Conservation (phyloP, 768 basidiomycete species). For the Ramaria sp. region DNA sequence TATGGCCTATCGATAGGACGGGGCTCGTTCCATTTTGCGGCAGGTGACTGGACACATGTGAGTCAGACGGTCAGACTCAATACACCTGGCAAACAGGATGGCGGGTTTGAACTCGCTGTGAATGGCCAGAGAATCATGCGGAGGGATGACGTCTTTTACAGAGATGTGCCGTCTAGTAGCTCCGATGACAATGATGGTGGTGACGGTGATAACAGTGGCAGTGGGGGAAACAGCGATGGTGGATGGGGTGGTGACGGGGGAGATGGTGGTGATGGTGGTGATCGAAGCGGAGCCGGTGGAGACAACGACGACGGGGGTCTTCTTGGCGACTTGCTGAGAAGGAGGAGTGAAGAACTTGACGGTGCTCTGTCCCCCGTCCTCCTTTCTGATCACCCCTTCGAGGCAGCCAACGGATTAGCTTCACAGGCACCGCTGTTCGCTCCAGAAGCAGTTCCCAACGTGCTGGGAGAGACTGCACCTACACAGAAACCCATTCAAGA, state of each 20-base stretch:
- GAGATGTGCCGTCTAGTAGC: conserved; percentile 26
- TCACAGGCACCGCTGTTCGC: background rate
- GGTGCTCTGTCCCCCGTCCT: background rate
- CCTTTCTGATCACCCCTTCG: background rate
- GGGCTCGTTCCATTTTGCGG: conserved; percentile 16
- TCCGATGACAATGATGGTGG: conserved; percentile 1
- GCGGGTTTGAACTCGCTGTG: conserved; percentile 19
- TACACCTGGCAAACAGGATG: conserved; percentile 17
- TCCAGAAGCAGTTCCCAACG: background rate
- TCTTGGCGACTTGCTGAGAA: background rate
- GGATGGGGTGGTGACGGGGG: background rate
- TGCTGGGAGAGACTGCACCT: background rate
- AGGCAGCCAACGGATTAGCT: background rate
- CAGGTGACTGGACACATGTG: conserved; percentile 18
- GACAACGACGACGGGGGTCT: background rate
- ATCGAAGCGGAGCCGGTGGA: background rate
- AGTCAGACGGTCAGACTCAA: conserved; percentile 19
- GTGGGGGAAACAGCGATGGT: background rate
- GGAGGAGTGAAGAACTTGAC: background rate
- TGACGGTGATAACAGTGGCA: background rate
- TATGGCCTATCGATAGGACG: conserved; percentile 12
- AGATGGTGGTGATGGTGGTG: background rate
- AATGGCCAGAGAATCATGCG: conserved; percentile 45
- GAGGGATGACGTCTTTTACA: conserved; percentile 54
- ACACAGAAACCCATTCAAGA: background rate